Percentiles rank a stretch among this genome's conserved stretches.
phyloP scores from a whole-genome alignment of 352 stramenopile genomes.

The Pythium apleroticum region DNA sequence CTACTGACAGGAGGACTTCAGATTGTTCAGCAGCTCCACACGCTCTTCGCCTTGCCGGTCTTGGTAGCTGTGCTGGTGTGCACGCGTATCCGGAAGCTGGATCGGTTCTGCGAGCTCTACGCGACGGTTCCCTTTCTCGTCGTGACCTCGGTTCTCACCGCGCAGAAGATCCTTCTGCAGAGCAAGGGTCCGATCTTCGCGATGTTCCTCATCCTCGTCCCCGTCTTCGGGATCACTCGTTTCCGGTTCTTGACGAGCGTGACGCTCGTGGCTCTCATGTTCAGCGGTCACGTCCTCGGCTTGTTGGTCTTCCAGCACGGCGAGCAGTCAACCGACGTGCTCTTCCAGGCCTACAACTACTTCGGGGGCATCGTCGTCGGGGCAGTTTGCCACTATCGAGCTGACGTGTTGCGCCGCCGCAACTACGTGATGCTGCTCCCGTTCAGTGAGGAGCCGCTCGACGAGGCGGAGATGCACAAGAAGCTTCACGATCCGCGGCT shows the following conservation, averaged over 20 bases:
- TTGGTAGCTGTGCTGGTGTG: conserved; percentile 21
- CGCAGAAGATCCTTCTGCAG: conserved; percentile 36
- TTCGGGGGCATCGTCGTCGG: conserved; percentile 38
- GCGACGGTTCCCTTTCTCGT: conserved; percentile 36
- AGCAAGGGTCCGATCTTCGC: conserved; percentile 36
- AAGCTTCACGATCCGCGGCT: conserved; percentile 36
- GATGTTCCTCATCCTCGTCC: conserved; percentile 41
- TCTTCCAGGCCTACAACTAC: conserved; percentile 49
- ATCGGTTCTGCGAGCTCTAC: conserved; percentile 36
- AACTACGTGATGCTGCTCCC: conserved; percentile 45
- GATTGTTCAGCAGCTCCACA: conserved; percentile 27
- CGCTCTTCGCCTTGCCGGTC: conserved; percentile 23
- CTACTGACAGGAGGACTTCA: background rate
- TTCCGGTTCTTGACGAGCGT: conserved; percentile 42
- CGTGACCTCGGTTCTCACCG: conserved; percentile 28
- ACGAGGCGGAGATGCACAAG: conserved; percentile 19
- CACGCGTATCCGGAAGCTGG: conserved; percentile 28
- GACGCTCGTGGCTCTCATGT: conserved; percentile 28
- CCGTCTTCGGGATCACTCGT: conserved; percentile 47
- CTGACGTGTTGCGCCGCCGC: conserved; percentile 35
- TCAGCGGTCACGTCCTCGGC: conserved; percentile 29
- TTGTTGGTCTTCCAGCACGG: conserved; percentile 27
- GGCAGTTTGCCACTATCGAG: conserved; percentile 40
- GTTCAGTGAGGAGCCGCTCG: conserved; percentile 32
- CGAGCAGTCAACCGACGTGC: conserved; percentile 34